Evolutionary conservation across 768 basidiomycete species (phyloP), one percentile per base, ranked within the genome.

Genomic region (Auricularia sp.): DNA sequence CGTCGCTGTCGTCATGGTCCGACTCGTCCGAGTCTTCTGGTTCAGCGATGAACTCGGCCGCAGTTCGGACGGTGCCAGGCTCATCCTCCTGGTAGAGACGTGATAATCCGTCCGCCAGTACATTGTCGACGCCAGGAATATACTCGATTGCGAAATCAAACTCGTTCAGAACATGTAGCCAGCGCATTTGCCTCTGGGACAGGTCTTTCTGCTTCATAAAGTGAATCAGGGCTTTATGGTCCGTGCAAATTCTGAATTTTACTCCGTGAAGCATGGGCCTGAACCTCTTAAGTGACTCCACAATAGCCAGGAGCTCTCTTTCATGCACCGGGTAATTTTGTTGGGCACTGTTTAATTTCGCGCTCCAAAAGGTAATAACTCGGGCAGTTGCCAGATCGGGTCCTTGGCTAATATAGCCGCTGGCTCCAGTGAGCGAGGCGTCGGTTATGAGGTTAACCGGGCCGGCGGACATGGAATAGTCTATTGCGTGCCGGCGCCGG

Each of bases 271-370:
- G 65, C 33, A 73, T 66, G 2, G 64, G 33, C 3, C 69, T 64
- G 65, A 69, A 78, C 34, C 72, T 71, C 65, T 71, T 67, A 6
- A 71, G 64, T 0, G 76, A 76, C 0, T 70, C 61, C 0, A 80
- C 70, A 18, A 81, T 76, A 0, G 76, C 76, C 0, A 78, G 63
- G 0, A 79, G 63, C 66, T 80, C 78, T 64, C 77, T 75, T 62
- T 80, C 72, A 64, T 79, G 78, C 0, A 73, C 70, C 0, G 76
- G 76, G 61, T 80, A 80, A 62, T 78, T 77, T 7, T 34, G 47
- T 29, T 64, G 29, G 0, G 63, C 51, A 7, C 45, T 44, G 1
- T 24, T 64, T 3, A 64, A 2, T 6, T 64, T 64, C 4, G 29
- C 51, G 2, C 45, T 54, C 29, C 29, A 29, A 3, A 29, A 29